Base-by-base conservation (phyloP, 2,329 filamentous ascomycete genomes). In the Dendrostoma leiphaemia region DNA sequence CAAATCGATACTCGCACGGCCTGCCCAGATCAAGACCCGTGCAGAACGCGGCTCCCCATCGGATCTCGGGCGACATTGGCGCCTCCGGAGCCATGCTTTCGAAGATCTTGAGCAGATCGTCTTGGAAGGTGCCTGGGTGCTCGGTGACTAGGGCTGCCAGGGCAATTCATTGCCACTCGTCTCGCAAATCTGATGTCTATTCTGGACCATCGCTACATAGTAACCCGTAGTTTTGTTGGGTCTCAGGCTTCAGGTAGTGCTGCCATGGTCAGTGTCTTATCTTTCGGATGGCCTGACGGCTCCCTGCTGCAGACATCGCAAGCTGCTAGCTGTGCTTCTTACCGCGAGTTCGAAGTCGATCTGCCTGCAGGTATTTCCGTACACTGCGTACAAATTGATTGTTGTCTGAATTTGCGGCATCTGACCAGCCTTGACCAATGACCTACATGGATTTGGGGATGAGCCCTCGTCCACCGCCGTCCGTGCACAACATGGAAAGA, bases 341-440 rank as follows among this genome's bases (percentile, higher is more conserved):
- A 7, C 15, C 15, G 29, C 29, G 8, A 32, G 29, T 32, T 8
- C 29, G 7, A 32, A 8, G 29, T 32, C 7, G 8, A 8, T 7
- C 29, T 32, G 8, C 15, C 29, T 15, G 29, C 7, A 32, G 29
- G 29, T 45, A 31, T 34, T 28, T 49, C 46, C 31, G 28, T 19
- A 23, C 38, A 51, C 26, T 24, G 24, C 41, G 43, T 13, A 21
- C 23, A 24, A 46, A 35, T 37, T 52, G 53, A 55, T 43, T 41
- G 46, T 51, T 56, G 53, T 44, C 48, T 48, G 38, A 48, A 15
- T 26, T 41, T 47, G 46, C 53, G 53, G 47, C 53, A 51, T 51
- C 34, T 19, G 53, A 45, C 38, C 24, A 44, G 17, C 26, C 19
- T 32, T 19, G n/a, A 34, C 28, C 10, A 41, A 52, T 37, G 29